Evolutionary conservation across 768 basidiomycete genomes (phyloP).

Genomic region (Amanita rubescens): DNA sequence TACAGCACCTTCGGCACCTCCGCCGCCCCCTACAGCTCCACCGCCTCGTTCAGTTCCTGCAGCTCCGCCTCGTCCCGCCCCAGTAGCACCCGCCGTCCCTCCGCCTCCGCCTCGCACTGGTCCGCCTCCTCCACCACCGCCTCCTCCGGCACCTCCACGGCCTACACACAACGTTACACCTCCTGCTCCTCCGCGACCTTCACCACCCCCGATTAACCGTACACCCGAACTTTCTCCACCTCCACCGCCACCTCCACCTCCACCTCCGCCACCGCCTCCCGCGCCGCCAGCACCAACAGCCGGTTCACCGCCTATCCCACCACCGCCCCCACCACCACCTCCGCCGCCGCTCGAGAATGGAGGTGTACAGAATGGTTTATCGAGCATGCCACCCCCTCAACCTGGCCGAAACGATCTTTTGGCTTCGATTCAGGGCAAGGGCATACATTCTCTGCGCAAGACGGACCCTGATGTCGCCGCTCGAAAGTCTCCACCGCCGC

Average conservation of each 20-base stretch:
- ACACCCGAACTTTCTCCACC: conserved; percentile 11
- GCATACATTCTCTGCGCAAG: conserved; percentile 64
- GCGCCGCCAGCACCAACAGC: conserved; percentile 12
- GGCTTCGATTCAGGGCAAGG: conserved; percentile 77
- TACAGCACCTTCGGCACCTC: conserved; percentile 26
- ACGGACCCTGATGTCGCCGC: conserved; percentile 31
- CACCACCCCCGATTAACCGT: conserved; percentile 29
- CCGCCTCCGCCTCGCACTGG: conserved; percentile 27
- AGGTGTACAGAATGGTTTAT: conserved; percentile 17
- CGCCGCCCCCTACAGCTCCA: conserved; percentile 29
- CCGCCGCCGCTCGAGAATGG: conserved; percentile 30
- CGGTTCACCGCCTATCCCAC: conserved; percentile 13
- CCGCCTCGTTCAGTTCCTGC: conserved; percentile 18
- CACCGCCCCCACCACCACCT: conserved; percentile 18
- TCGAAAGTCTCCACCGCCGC: conserved; percentile 26
- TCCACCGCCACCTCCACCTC: conserved; percentile 22
- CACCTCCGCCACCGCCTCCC: conserved; percentile 21
- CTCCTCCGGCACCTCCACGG: conserved; percentile 22
- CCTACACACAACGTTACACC: conserved; percentile 37
- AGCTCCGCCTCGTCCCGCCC: conserved; percentile 30
- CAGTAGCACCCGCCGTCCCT: conserved; percentile 20
- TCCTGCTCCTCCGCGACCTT: conserved; percentile 29
- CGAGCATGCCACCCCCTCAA: conserved; percentile 41
- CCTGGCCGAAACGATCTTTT: conserved; percentile 62
- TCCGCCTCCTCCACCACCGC: conserved; percentile 25